Evolutionary conservation across 768 basidiomycete genomes (phyloP).

Genomic region (Auricularia sp.): DNA sequence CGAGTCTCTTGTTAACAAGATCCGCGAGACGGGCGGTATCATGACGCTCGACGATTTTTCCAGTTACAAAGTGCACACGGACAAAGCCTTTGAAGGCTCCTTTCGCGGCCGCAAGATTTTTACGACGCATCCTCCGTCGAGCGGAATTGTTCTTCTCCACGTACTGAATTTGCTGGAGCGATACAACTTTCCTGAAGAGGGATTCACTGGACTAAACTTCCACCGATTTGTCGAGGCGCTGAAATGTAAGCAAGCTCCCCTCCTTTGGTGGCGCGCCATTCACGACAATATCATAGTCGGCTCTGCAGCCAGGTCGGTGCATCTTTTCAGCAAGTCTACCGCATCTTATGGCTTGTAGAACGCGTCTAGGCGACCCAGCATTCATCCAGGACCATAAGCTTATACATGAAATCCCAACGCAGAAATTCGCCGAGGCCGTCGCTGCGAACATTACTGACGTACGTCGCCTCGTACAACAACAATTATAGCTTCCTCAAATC

Average conservation of each 20-base stretch:
- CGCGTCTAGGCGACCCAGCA: constrained; percentile 70
- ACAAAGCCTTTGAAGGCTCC: constrained; percentile 64
- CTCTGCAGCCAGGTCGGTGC: constrained; percentile 47
- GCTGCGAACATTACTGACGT: constrained; percentile 76
- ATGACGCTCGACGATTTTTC: constrained; percentile 65
- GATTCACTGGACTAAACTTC: constrained; percentile 50
- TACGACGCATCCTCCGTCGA: constrained; percentile 76
- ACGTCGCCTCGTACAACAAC: constrained; percentile 17
- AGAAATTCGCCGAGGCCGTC: constrained; percentile 53
- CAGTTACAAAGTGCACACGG: constrained; percentile 57
- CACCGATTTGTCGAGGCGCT: constrained; percentile 79
- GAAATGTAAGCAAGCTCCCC: constrained; percentile 48
- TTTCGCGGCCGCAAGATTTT: constrained; percentile 75
- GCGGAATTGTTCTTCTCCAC: constrained; percentile 81
- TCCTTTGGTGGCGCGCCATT: background rate
- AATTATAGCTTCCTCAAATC: constrained; percentile 6
- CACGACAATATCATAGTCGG: constrained; percentile 34
- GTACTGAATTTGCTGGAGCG: constrained; percentile 86
- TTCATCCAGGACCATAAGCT: constrained; percentile 47
- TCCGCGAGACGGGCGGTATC: constrained; percentile 66
- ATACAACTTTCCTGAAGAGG: constrained; percentile 42
- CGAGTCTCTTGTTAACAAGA: constrained; percentile 63
- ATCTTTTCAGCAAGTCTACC: background rate
- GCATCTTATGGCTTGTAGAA: constrained; percentile 35
- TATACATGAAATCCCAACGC: constrained; percentile 58